Evolutionary conservation across 371 early-diverging fungal species (phyloP), one percentile per base, ranked within the genome.

Genomic region (Mortierella polycephala): DNA sequence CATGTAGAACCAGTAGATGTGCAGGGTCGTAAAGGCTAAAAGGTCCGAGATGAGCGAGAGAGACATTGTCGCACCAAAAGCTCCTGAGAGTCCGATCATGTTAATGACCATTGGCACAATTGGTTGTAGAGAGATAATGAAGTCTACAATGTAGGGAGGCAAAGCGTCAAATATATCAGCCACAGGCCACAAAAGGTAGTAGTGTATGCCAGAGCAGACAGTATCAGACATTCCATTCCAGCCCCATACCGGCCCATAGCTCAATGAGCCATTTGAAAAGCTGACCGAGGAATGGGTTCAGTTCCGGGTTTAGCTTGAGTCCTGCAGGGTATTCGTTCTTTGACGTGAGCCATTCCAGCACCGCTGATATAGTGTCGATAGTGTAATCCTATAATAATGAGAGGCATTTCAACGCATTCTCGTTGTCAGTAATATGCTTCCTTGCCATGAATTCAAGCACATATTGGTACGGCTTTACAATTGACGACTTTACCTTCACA

Each of bases 1-100:
- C 83, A 92, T 88, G 72, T 98, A 98, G 81, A 98, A 97, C 82
- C 96, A 89, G 69, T 96, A 93, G 21, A 98, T 87, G 76, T 99
- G 98, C 11, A 97, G 62, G 0, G 96, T 96, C 58, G 91, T 83
- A 47, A 97, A 87, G 0, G 94, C 86, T 21, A 96, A 69, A 6
- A 96, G 82, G 71, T 99, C 99, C 0, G 93, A 90, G 5, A 91
- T 80, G 0, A 97, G 77, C 1, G 96, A 89, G 9, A 98, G 83
- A 42, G 92, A 82, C 92, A 96, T 93, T 7, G 96, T 91, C 8
- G 92, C 92, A 1, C 98, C 98, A 79, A 94, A 90, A 5, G 89
- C 75, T 11, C 97, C 97, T 4, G 89, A 88, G 42, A 91, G 64
- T 0, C 96, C 97, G 55, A 95, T 93, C 7, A 86, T 37, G n/a